Evolutionary conservation across 1,284 basidiomycete genomes (phyloP), one percentile per base, ranked within the genome.

Genomic region (Trametes pubescens): DNA sequence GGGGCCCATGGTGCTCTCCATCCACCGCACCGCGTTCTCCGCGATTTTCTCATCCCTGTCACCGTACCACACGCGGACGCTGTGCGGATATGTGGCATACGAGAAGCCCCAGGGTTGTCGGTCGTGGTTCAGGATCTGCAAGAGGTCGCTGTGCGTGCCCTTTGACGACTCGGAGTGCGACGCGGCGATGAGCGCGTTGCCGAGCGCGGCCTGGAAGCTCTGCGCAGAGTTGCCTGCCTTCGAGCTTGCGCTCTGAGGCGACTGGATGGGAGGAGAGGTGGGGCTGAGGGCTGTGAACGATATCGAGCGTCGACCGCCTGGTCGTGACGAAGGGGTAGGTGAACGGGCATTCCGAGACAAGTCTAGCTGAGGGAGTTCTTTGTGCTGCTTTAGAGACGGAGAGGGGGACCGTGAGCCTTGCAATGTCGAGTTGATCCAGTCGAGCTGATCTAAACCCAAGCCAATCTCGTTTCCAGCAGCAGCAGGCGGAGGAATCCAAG

Each of bases 151-250:
- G 66, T 97, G 95, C 1, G 92, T 93, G 47, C 97, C 97, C 66
- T 90, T 91, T 21, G 95, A 86, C 18, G 94, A 95, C 76, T 99
- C 97, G 2, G 96, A 92, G 74, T 98, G 96, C 5, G 95, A 97
- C 0, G 97, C 97, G 48, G 94, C 93, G 56, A 97, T 89, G 37
- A 99, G 83, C 1, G 95, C 95, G 65, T 93, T 93, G 35, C 89
- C 91, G 16, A 93, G 81, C 7, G 87, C 82, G n/a, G 85, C 87
- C 70, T 93, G 90, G 73, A 89, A 55, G 81, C 76, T 69, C 72
- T 80, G 51, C 69, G 78, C 72, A 64, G 77, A 72, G 65, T 74
- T 73, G 37, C 79, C 71, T 51, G 78, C 72, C 51, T 69, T 64
- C 46, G 65, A 40, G 18, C 61, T 51, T 18, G 59, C 38, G 44